Evolutionary conservation across 192 early-diverging fungal genomes (phyloP), one percentile per base, ranked within the genome.

Genomic region (Podila epigama): DNA sequence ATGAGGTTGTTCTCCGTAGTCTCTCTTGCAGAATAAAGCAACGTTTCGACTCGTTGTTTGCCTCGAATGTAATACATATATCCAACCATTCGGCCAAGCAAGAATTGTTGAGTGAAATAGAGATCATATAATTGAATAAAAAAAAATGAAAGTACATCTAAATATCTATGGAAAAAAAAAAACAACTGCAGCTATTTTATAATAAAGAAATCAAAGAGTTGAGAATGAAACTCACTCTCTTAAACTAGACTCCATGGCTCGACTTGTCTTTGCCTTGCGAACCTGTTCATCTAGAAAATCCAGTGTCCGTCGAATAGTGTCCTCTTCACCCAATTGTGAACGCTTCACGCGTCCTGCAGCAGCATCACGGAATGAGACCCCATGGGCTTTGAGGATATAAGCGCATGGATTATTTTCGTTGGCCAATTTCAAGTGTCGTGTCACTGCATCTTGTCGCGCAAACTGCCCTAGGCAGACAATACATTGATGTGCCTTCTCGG

Each of bases 401-500:
- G 58, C 58, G 18, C 72, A 75, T 1, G 58, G 72, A n/a, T 75
- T 75, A 52, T 57, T 34, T 16, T 50, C 71, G 6, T 58, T 51
- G 25, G 64, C 32, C 28, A 75, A n/a, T 32, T 68, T 79, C 22
- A 79, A 20, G 48, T 79, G 75, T 15, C 75, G 33, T 8, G 66
- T 79, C 36, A 79, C 66, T 3, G 75, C 75, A 28, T 79, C 75
- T 27, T 69, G 68, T 20, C 75, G 31, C 4, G 68, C 75, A 80
- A 94, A 94, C 42, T 73, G 82, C 55, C 89, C 90, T 8, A 85
- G 88, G 61, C 92, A 94, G 6, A 84, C 84, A 12, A 82, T 66
- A 60, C 92, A 94, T 25, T 68, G 82, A 63, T 89, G 85, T 6
- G 91, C 89, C 73, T 92, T 94, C 41, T 84, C 73, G 3, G 84